Evolutionary conservation across 2,329 filamentous ascomycete species (phyloP).

Genomic region (Alternaria solani): DNA sequence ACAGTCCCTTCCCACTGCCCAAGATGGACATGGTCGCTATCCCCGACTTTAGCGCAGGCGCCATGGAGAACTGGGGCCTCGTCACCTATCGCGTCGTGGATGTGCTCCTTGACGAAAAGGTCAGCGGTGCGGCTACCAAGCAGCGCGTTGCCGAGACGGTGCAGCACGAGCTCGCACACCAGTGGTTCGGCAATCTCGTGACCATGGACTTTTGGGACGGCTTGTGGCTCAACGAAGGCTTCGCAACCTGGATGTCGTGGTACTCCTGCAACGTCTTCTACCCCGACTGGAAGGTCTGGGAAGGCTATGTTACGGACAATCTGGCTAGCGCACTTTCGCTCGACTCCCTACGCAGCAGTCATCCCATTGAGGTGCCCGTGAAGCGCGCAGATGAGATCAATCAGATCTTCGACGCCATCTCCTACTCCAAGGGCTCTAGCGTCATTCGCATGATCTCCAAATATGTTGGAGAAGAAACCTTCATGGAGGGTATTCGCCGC

Average conservation of each 20-base stretch:
- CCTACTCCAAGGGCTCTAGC: constrained; percentile 95
- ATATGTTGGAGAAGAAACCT: constrained; percentile 89
- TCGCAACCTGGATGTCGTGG: constrained; percentile 93
- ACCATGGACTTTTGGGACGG: constrained; percentile 99
- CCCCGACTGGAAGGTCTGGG: constrained; percentile 98
- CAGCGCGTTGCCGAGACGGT: constrained; percentile 94
- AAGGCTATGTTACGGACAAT: constrained; percentile 92
- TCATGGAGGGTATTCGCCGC: constrained; percentile 87
- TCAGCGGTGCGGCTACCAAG: constrained; percentile 85
- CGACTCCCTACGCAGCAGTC: constrained; percentile 91
- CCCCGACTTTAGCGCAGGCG: constrained; percentile 92
- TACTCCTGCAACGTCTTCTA: constrained; percentile 95
- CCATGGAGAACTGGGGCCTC: constrained; percentile 99
- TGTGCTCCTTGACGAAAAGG: constrained; percentile 89
- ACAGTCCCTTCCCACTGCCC: constrained; percentile 82
- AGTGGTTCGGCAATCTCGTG: constrained; percentile 97
- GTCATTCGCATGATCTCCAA: constrained; percentile 97
- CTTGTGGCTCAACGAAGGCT: constrained; percentile 93
- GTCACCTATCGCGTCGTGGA: constrained; percentile 95
- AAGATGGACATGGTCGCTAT: constrained; percentile 98
- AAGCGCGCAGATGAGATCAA: constrained; percentile 96
- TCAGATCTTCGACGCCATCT: constrained; percentile 98
- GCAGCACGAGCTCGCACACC: constrained; percentile 95
- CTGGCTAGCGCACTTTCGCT: constrained; percentile 86
- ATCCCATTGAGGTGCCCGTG: constrained; percentile 95